Evolutionary conservation across 306 rosid species (phyloP).

Genomic region (Trifolium dubium): DNA sequence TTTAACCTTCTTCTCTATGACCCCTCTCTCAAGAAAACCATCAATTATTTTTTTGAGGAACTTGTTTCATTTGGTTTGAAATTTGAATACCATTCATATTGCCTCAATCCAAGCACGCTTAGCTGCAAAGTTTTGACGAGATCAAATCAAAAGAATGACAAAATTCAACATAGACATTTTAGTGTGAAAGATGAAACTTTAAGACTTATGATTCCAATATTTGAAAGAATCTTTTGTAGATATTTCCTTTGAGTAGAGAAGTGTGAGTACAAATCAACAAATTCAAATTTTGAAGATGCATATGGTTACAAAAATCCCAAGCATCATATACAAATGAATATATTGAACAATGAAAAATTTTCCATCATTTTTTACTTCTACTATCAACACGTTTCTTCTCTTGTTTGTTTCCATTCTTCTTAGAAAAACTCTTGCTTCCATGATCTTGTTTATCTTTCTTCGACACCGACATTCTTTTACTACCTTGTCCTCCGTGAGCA

Average conservation of each 20-base stretch:
- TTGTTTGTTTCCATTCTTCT: slow-evolving; percentile 56
- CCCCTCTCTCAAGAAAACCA: slow-evolving; percentile 10
- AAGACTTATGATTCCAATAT: slow-evolving; percentile 34
- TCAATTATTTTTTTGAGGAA: slow-evolving; percentile 11
- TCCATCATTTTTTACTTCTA: slow-evolving; percentile 57
- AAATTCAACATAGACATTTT: slow-evolving; percentile 16
- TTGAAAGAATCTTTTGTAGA: slow-evolving; percentile 32
- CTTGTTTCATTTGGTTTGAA: neutral
- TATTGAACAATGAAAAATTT: neutral
- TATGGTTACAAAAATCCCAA: slow-evolving; percentile 43
- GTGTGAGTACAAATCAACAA: slow-evolving; percentile 45
- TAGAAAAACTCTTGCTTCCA: slow-evolving; percentile 53
- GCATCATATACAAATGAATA: slow-evolving; percentile 35
- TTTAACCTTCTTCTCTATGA: slow-evolving; percentile 2
- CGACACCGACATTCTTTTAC: slow-evolving; percentile 37
- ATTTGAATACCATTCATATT: neutral
- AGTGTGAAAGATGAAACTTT: slow-evolving; percentile 10
- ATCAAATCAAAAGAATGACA: neutral
- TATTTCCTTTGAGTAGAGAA: slow-evolving; percentile 32
- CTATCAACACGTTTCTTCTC: slow-evolving; percentile 67
- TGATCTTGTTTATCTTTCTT: slow-evolving; percentile 57
- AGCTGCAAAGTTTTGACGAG: neutral
- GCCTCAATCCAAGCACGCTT: neutral
- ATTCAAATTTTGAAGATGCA: slow-evolving; percentile 39
- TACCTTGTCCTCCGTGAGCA: slow-evolving; percentile 21